phyloP scores from a whole-genome alignment of 805 yeast genomes.

The Kazachstania psychrophila region DNA sequence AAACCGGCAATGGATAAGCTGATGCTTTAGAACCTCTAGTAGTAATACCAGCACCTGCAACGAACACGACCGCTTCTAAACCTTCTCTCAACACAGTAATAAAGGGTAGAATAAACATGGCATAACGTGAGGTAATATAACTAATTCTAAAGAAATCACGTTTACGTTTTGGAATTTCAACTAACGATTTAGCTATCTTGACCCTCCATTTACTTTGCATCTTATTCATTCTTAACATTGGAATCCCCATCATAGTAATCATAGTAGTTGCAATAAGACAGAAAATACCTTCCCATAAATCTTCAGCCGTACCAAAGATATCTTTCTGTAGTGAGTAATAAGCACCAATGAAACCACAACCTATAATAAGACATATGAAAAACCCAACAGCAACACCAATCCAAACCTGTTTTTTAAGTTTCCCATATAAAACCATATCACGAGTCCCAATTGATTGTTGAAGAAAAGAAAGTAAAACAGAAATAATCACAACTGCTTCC shows the following conservation, averaged over 20 bases:
- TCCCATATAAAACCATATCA: slow-evolving; percentile 48
- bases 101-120: slow-evolving; percentile 84
- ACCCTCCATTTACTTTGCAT: slow-evolving; percentile 97
- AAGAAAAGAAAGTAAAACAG: slow-evolving; percentile 83
- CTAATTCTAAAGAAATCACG: slow-evolving; percentile 47
- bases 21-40: slow-evolving; percentile 44
- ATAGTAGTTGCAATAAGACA: slow-evolving; percentile 82
- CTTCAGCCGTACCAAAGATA: slow-evolving; percentile 82
- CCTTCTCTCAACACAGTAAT: slow-evolving; percentile 94
- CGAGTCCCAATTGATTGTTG: slow-evolving; percentile 69
- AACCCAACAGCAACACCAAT: slow-evolving; percentile 67
- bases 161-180: slow-evolving; percentile 45
- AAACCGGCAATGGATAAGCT: slow-evolving; percentile 89
- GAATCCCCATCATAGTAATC: slow-evolving; percentile 91
- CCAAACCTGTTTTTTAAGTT: slow-evolving; percentile 77
- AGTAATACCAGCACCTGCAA: slow-evolving; percentile 86
- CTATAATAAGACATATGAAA: slow-evolving; percentile 68
- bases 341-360: slow-evolving; percentile 91
- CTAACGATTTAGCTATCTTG: slow-evolving; percentile 78
- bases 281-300: slow-evolving; percentile 94
- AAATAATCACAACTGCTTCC: slow-evolving; percentile 86
- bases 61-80: slow-evolving; percentile 89
- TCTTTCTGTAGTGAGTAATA: slow-evolving; percentile 74
- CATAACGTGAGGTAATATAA: slow-evolving; percentile 58
- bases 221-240: slow-evolving; percentile 91